Percentiles rank a stretch among this genome's conserved stretches.
Evolutionary conservation across 1,284 basidiomycete genomes (phyloP).

Genomic region (Cutaneotrichosporon sp.): DNA sequence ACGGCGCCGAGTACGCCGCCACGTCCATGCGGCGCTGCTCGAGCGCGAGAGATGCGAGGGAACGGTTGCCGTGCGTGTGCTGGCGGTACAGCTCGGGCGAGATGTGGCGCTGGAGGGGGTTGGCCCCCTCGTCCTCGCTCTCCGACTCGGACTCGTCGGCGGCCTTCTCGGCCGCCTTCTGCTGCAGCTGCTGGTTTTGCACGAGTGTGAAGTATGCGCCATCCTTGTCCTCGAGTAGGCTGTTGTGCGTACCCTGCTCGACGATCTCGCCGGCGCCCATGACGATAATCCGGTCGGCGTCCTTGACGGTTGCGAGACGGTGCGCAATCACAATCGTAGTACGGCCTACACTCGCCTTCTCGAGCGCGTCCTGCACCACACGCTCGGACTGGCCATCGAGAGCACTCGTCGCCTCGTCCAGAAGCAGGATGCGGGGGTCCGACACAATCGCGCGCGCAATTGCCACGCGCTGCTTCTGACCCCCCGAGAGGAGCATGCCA

Average conservation of each 20-base stretch:
- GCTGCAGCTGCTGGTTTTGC: constrained; percentile 39
- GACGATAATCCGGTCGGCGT: constrained; percentile 75
- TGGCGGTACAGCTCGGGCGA: constrained; percentile 14
- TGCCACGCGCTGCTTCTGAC: constrained; percentile 88
- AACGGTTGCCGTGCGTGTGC: constrained; percentile 17
- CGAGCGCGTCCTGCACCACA: constrained; percentile 90
- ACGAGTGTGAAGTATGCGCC: constrained; percentile 57
- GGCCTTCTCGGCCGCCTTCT: constrained; percentile 14
- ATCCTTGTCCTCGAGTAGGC: constrained; percentile 65
- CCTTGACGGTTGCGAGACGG: constrained; percentile 54
- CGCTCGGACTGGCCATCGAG: constrained; percentile 88
- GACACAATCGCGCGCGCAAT: constrained; percentile 92
- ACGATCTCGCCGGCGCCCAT: constrained; percentile 81
- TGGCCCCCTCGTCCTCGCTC: background rate
- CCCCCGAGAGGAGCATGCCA: constrained; percentile 88
- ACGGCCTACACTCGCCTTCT: constrained; percentile 73
- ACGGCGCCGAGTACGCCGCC: constrained; percentile 10
- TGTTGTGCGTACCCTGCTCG: constrained; percentile 78
- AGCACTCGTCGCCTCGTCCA: constrained; percentile 72
- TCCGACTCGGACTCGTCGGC: constrained; percentile 9
- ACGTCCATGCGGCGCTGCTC: constrained; percentile 15
- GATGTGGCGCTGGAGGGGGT: constrained; percentile 11
- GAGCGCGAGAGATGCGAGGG: constrained; percentile 17
- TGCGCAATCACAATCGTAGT: constrained; percentile 58
- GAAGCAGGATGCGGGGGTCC: constrained; percentile 62